These are phyloP conservation scores for Rhodomyrtus psidioides DNA, from an alignment of 441 rosid species.

Conservation along the genomic window DNA sequence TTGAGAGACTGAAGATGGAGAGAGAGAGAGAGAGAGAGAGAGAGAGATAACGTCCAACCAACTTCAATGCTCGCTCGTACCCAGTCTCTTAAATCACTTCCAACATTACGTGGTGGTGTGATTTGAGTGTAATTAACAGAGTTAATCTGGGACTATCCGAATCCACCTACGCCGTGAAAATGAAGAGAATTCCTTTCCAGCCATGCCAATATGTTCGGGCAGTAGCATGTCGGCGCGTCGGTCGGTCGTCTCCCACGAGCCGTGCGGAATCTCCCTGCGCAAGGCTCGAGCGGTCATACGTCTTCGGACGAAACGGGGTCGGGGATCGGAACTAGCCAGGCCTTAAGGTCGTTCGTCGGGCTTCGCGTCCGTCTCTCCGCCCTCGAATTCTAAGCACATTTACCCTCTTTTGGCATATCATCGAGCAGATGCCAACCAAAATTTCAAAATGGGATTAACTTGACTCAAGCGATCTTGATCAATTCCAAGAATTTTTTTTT, in stretches of 20 bases:
- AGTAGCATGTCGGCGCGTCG: neutral
- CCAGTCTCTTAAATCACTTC: neutral
- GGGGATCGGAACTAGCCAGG: rapidly evolving
- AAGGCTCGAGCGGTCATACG: neutral
- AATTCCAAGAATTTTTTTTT: neutral
- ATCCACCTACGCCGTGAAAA: neutral
- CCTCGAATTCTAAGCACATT: neutral
- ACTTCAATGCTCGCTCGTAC: neutral
- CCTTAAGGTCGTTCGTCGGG: neutral
- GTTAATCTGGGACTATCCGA: neutral
- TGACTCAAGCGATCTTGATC: neutral
- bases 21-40: neutral
- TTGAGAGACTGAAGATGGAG: neutral
- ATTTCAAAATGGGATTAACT: neutral
- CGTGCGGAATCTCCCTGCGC: neutral
- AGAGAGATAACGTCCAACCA: neutral
- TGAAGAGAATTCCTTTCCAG: neutral
- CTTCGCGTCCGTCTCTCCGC: neutral
- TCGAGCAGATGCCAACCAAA: neutral
- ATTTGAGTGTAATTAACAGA: neutral
- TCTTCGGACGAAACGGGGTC: no score
- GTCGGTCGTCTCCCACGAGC: no score
- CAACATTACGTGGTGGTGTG: neutral
- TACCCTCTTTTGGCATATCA: neutral
- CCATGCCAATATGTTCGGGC: neutral